A percentile compares a stretch with the other conserved stretches of the same genome.
phyloP scores from a whole-genome alignment of 257 asterid genomes.

The Lycium ferocissimum region DNA sequence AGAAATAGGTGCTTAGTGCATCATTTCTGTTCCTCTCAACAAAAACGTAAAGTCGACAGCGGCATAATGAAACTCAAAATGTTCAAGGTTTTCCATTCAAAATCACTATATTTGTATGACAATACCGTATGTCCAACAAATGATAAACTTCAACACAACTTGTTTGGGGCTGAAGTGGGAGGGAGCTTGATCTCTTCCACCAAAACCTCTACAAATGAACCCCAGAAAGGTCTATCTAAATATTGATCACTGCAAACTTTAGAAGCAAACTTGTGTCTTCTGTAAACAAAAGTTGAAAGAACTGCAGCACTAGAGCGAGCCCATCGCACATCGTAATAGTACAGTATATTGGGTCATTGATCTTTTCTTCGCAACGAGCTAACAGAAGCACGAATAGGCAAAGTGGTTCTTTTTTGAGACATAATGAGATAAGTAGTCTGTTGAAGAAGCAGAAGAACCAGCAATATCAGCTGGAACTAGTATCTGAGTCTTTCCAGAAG shows the following conservation, averaged over 20 bases:
- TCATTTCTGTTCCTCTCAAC: background rate
- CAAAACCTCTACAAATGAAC: slow-evolving; percentile 19
- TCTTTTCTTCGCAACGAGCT: slow-evolving; percentile 33
- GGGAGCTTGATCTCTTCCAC: background rate
- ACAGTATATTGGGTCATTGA: slow-evolving; percentile 12
- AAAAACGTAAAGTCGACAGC: background rate
- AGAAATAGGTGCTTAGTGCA: background rate
- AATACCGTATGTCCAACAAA: slow-evolving; percentile 15
- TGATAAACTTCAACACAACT: slow-evolving; percentile 3
- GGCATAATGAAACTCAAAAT: background rate
- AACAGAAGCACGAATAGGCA: slow-evolving; percentile 84
- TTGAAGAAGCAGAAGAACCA: slow-evolving; percentile 62
- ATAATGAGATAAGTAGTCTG: slow-evolving; percentile 68
- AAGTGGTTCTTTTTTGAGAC: slow-evolving; percentile 76
- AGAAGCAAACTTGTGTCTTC: slow-evolving; percentile 7
- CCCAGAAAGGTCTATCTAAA: slow-evolving; percentile 10
- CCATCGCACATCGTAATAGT: background rate
- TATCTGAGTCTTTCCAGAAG: slow-evolving; percentile 69
- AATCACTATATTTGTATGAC: slow-evolving; percentile 15
- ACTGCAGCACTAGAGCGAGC: background rate
- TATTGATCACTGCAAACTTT: background rate
- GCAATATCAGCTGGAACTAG: slow-evolving; percentile 71
- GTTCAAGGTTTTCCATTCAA: background rate
- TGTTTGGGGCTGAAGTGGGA: background rate
- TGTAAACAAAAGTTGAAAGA: slow-evolving; percentile 11